These are phyloP conservation scores for Tylopilus sp. DNA, from an alignment of 768 basidiomycete genomes.

Conservation along the genomic window DNA sequence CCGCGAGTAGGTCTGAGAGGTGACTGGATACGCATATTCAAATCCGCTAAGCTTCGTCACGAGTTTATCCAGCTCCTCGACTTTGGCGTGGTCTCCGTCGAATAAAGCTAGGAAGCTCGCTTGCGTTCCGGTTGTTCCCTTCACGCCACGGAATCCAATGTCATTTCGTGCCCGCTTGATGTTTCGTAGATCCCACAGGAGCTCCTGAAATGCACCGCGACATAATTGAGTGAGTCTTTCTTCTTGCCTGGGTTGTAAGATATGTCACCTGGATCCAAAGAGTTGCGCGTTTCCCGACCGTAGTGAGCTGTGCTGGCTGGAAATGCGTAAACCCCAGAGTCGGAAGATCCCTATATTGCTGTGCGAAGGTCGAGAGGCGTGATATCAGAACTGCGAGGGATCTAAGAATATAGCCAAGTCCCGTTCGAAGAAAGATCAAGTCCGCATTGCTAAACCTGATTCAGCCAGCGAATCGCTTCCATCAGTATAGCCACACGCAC, in stretches of 20 bases:
- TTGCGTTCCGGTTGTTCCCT: conserved; percentile 99
- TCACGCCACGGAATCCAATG: conserved; percentile 95
- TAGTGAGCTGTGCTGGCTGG: conserved; percentile 97
- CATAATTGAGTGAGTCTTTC: not conserved
- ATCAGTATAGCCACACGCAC: conserved; percentile 43
- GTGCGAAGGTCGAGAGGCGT: conserved; percentile 80
- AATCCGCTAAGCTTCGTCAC: conserved; percentile 94
- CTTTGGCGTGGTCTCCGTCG: conserved; percentile 94
- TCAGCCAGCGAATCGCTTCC: conserved; percentile 10
- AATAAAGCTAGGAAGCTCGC: conserved; percentile 93
- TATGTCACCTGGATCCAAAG: conserved; percentile 85
- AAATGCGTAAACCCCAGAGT: conserved; percentile 98
- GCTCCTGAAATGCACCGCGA: conserved; percentile 49
- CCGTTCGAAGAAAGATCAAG: conserved; percentile 92
- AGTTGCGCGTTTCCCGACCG: conserved; percentile 95
- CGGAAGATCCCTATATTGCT: conserved; percentile 81
- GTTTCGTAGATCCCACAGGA: conserved; percentile 95
- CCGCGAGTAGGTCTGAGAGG: conserved; percentile 97
- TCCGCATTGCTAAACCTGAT: conserved; percentile 79
- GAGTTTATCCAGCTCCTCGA: conserved; percentile 81
- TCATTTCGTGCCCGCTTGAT: conserved; percentile 86
- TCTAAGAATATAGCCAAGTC: conserved; percentile 75
- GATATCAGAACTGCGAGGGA: conserved; percentile 91
- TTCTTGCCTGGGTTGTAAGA: not conserved
- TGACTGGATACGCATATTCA: conserved; percentile 93